A percentile compares a stretch with the other conserved stretches of the same genome.
phyloP scores from a whole-genome alignment of 495 filamentous ascomycete genomes.

The Penicillium alfredii region DNA sequence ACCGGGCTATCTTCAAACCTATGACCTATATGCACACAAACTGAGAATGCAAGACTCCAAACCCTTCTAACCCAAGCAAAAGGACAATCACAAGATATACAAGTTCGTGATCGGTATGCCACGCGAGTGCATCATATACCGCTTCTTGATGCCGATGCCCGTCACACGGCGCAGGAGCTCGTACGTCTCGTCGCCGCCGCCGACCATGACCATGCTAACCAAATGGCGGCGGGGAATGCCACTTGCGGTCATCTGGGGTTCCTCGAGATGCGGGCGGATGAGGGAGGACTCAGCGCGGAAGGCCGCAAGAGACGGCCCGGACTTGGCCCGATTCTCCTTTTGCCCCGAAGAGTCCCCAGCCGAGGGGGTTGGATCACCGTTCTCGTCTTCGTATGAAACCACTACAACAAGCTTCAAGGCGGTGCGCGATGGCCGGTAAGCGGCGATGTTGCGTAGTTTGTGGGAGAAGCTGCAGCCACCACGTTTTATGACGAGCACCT shows the following conservation, averaged over 20 bases:
- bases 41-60: background rate
- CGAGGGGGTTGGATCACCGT: background rate
- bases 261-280: slow-evolving; percentile 71
- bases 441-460: slow-evolving; percentile 79
- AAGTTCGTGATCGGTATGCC: slow-evolving; percentile 75
- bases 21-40: background rate
- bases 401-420: slow-evolving; percentile 76
- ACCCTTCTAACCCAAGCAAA: too few relatives aligned
- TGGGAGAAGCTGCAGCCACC: slow-evolving; percentile 79
- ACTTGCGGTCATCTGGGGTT: slow-evolving; percentile 60
- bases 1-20: background rate
- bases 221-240: slow-evolving; percentile 68
- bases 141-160: slow-evolving; percentile 64
- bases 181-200: slow-evolving; percentile 64
- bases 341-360: too few relatives aligned
- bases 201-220: slow-evolving; percentile 81
- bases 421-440: slow-evolving; percentile 53
- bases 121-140: slow-evolving; percentile 76
- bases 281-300: slow-evolving; percentile 40
- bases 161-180: slow-evolving; percentile 53
- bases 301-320: slow-evolving; percentile 38
- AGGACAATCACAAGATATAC: slow-evolving; percentile 52
- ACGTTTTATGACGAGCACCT: slow-evolving; percentile 77
- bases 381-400: slow-evolving; percentile 56
- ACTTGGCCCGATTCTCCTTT: too few relatives aligned